Evolutionary conservation across 164 flowering plant genomes (phyloP).

Genomic region (Magnolia changhungtana): DNA sequence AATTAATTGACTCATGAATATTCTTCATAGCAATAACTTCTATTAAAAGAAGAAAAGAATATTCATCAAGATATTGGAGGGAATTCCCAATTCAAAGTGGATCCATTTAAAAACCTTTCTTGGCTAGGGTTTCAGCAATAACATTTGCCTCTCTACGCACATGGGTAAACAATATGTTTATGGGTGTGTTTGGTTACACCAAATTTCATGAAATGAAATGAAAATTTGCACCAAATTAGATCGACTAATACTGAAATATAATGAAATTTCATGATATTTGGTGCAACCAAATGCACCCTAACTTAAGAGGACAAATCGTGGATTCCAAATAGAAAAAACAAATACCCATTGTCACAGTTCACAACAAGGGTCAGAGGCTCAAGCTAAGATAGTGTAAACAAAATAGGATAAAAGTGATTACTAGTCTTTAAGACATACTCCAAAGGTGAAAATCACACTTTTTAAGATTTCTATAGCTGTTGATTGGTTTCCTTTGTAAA

Average conservation of each 20-base stretch:
- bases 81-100: neutral
- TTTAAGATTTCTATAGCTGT: neutral
- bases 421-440: neutral
- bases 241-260: too few species aligned
- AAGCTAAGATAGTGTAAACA: neutral
- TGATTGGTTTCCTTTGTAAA: neutral
- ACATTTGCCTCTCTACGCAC: neutral
- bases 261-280: neutral
- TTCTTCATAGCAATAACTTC: too few species aligned
- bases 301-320: neutral
- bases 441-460: neutral
- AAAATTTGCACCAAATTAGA: neutral
- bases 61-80: too few species aligned
- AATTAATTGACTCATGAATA: neutral
- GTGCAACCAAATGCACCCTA: neutral
- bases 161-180: neutral
- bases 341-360: too few species aligned
- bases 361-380: too few species aligned
- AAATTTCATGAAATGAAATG: too few species aligned
- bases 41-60: too few species aligned
- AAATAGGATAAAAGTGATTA: neutral
- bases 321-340: too few species aligned
- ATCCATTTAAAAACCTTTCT: too few species aligned
- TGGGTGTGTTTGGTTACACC: neutral
- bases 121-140: neutral